phyloP scores from a whole-genome alignment of 1,139 yeast species.

The Lodderomyces jiufengensis region DNA sequence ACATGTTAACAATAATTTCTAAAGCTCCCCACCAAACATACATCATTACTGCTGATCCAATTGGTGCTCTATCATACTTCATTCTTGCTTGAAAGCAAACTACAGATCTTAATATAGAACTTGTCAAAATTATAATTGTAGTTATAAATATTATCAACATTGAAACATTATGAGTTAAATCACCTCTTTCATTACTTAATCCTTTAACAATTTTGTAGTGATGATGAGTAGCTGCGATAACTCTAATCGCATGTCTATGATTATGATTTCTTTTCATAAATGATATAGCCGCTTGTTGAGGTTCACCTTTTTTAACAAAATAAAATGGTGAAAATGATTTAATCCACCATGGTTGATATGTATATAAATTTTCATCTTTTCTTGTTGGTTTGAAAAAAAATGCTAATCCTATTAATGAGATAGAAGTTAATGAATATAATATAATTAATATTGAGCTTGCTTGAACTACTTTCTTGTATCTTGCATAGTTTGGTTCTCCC shows the following conservation, averaged over 20 bases:
- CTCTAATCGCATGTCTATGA: constrained; percentile 50
- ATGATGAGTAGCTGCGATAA: constrained; percentile 46
- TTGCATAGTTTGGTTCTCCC: constrained; percentile 38
- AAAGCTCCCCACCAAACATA: constrained; percentile 62
- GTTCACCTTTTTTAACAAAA: constrained; percentile 49
- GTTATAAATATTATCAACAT: constrained; percentile 47
- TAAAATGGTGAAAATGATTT: constrained; percentile 56
- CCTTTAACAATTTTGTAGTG: constrained; percentile 44
- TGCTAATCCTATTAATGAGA: constrained; percentile 47
- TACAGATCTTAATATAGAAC: constrained; percentile 57
- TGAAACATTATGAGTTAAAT: constrained; percentile 47
- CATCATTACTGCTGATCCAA: constrained; percentile 50
- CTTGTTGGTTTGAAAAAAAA: constrained; percentile 55
- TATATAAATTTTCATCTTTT: constrained; percentile 50
- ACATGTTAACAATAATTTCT: constrained; percentile 53
- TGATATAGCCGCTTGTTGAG: constrained; percentile 46
- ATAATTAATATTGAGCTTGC: constrained; percentile 56
- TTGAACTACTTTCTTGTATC: constrained; percentile 56
- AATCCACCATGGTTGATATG: constrained; percentile 81
- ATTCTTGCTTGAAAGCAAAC: constrained; percentile 42
- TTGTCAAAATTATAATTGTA: constrained; percentile 52
- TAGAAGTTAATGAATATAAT: constrained; percentile 57
- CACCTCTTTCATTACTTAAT: constrained; percentile 41
- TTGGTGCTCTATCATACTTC: constrained; percentile 22
- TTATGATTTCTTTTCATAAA: constrained; percentile 49